phyloP scores from a whole-genome alignment of 1,284 basidiomycete species.

The Ustilago cynodontis region DNA sequence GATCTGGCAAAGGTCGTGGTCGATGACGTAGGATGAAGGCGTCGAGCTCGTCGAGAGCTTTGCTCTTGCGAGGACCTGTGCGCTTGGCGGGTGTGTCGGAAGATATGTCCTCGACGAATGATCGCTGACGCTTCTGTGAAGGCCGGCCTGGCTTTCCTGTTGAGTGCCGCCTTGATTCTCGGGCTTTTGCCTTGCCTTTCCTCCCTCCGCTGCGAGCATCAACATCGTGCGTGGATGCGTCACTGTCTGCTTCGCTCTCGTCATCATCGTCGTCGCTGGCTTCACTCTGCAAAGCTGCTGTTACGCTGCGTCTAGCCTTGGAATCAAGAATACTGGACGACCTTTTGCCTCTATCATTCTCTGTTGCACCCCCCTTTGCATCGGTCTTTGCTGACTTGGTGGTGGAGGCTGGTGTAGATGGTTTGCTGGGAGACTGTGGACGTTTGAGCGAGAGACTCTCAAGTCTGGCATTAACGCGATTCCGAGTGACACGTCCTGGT shows the following conservation, averaged over 20 bases:
- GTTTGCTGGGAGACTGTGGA: conserved; percentile 27
- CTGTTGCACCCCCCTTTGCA: conserved; percentile 7
- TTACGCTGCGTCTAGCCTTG: conserved; percentile 8
- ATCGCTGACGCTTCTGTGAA: conserved; percentile 17
- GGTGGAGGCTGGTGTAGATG: conserved; percentile 20
- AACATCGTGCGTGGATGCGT: neutral
- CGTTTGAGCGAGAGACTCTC: conserved; percentile 50
- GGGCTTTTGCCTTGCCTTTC: conserved; percentile 1
- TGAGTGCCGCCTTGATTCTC: conserved; percentile 1
- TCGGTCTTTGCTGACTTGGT: conserved; percentile 15
- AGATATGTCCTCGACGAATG: conserved; percentile 13
- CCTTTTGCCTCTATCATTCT: conserved; percentile 13
- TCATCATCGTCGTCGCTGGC: conserved; percentile 18
- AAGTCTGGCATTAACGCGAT: conserved; percentile 45
- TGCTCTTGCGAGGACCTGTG: conserved; percentile 36
- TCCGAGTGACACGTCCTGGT: conserved; percentile 47
- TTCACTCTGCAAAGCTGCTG: conserved; percentile 10
- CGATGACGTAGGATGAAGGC: conserved; percentile 37
- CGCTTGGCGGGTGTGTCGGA: conserved; percentile 26
- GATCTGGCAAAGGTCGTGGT: conserved; percentile 36
- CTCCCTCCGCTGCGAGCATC: conserved; percentile 8
- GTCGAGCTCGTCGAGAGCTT: conserved; percentile 38
- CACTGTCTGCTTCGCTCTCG: conserved; percentile 13
- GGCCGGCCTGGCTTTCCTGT: conserved; percentile 5
- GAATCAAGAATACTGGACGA: conserved; percentile 26